Evolutionary conservation across 2,329 filamentous ascomycete species (phyloP).

Genomic region (Pseudocercospora vitis): DNA sequence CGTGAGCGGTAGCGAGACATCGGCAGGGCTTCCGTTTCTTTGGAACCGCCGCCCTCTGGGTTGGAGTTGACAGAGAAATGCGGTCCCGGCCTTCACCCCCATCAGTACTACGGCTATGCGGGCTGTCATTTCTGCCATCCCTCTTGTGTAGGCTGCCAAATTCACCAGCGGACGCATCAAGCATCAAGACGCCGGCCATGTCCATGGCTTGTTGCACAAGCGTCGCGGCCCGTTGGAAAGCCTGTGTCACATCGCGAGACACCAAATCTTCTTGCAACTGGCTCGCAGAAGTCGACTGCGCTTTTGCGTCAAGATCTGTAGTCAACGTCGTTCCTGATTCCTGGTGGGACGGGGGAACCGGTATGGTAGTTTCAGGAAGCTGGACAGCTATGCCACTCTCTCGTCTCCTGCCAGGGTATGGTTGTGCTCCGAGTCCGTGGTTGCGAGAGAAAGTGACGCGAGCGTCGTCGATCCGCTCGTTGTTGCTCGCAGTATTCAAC

Average conservation of each 20-base stretch:
- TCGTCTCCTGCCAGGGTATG: not conserved
- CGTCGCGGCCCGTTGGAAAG: conserved; percentile 16
- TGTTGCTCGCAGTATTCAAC: conserved; percentile 13
- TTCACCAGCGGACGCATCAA: conserved; percentile 34
- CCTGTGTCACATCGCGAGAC: not conserved
- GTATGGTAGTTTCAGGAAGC: too few relatives aligned
- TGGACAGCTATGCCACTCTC: not conserved
- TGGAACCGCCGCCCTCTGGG: too few relatives aligned
- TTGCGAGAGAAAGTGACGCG: not conserved
- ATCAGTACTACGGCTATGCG: not conserved
- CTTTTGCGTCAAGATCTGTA: too few relatives aligned
- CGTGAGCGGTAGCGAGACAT: conserved; percentile 13
- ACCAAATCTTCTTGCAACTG: conserved; percentile 13
- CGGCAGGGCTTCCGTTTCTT: conserved; percentile 2
- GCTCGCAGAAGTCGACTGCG: not conserved
- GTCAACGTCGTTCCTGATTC: not conserved
- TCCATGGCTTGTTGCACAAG: conserved; percentile 36
- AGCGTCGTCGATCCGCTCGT: conserved; percentile 9
- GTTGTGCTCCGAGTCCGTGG: not conserved
- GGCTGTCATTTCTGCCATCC: not conserved
- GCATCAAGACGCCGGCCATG: conserved; percentile 48
- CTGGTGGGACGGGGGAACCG: too few relatives aligned
- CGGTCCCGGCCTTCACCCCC: not conserved
- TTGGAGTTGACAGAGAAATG: too few relatives aligned
- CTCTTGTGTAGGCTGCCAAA: conserved; percentile 22